A percentile compares a stretch with the other conserved stretches of the same genome.
Conservation (phyloP, 768 basidiomycete genomes). For the Termitomyces eurrhizus region DNA sequence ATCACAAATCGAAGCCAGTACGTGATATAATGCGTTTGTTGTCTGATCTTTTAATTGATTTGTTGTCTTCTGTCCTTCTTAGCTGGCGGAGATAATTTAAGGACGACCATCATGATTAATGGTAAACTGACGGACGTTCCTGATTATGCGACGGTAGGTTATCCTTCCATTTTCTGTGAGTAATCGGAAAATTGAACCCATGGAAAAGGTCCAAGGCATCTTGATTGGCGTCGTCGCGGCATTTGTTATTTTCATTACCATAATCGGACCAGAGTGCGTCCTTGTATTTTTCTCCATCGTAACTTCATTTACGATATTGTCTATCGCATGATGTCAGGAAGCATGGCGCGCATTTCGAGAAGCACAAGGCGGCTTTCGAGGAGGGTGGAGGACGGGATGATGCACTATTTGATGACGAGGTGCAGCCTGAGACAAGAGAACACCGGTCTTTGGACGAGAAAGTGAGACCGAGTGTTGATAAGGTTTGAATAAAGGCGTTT, state of each 20-base stretch:
- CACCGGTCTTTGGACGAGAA: slow-evolving; percentile 7
- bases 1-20: slow-evolving; percentile 76
- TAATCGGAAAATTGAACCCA: background rate
- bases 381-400: slow-evolving; percentile 59
- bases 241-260: slow-evolving; percentile 70
- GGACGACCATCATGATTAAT: slow-evolving; percentile 43
- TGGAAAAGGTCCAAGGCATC: slow-evolving; percentile 69
- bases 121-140: slow-evolving; percentile 42
- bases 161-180: slow-evolving; percentile 1
- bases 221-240: slow-evolving; percentile 79
- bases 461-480: slow-evolving; percentile 6
- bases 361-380: slow-evolving; percentile 75
- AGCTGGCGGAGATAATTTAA: slow-evolving; percentile 61
- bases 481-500: background rate
- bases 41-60: slow-evolving; percentile 8
- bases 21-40: slow-evolving; percentile 13
- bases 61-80: background rate
- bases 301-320: background rate
- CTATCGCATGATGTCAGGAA: slow-evolving; percentile 35
- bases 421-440: background rate
- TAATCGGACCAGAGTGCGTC: slow-evolving; percentile 74
- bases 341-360: slow-evolving; percentile 81
- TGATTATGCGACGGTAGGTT: slow-evolving; percentile 56
- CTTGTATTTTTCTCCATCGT: background rate
- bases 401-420: slow-evolving; percentile 25